A percentile compares a stretch with the other conserved stretches of the same genome.
These are phyloP conservation scores for Cystobasidium tubakii DNA, from an alignment of 768 basidiomycete species.

Conservation along the genomic window DNA sequence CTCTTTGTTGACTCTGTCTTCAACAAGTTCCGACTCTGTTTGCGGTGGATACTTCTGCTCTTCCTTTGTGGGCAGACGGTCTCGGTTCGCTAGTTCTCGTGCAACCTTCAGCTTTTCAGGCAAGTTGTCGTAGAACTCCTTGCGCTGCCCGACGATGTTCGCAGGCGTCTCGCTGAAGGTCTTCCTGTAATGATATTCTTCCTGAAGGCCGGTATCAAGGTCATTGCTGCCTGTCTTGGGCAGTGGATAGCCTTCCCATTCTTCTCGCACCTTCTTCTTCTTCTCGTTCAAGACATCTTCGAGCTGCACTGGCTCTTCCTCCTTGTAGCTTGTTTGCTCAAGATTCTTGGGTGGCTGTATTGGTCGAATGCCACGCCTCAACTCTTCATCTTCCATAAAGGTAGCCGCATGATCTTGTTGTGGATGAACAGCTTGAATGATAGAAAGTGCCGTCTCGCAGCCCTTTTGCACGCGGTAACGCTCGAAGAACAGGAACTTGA, in stretches of 20 bases:
- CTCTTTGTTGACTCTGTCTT: constrained; percentile 84
- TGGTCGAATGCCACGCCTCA: background rate
- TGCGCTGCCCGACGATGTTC: constrained; percentile 58
- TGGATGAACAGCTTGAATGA: constrained; percentile 63
- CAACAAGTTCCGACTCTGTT: constrained; percentile 79
- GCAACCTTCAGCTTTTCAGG: constrained; percentile 63
- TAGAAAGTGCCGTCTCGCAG: constrained; percentile 69
- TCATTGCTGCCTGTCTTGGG: constrained; percentile 53
- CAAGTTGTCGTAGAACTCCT: constrained; percentile 69
- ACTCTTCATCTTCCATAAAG: constrained; percentile 17
- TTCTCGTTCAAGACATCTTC: constrained; percentile 24
- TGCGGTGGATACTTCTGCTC: constrained; percentile 71
- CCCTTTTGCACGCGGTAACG: constrained; percentile 72
- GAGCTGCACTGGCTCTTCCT: constrained; percentile 18
- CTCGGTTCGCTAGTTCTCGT: constrained; percentile 66
- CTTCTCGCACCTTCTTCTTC: constrained; percentile 21
- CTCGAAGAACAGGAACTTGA: constrained; percentile 87
- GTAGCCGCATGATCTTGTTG: constrained; percentile 52
- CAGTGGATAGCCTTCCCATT: constrained; percentile 1
- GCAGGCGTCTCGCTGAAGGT: constrained; percentile 45
- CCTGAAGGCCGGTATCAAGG: constrained; percentile 65
- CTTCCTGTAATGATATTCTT: constrained; percentile 63
- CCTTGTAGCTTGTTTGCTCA: constrained; percentile 23
- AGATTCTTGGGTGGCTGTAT: constrained; percentile 9
- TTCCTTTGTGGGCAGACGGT: constrained; percentile 76